A percentile compares a stretch with the other conserved stretches of the same genome.
Evolutionary conservation across 768 basidiomycete genomes (phyloP).

Genomic region (Lanmaoa pseudosensibilis): DNA sequence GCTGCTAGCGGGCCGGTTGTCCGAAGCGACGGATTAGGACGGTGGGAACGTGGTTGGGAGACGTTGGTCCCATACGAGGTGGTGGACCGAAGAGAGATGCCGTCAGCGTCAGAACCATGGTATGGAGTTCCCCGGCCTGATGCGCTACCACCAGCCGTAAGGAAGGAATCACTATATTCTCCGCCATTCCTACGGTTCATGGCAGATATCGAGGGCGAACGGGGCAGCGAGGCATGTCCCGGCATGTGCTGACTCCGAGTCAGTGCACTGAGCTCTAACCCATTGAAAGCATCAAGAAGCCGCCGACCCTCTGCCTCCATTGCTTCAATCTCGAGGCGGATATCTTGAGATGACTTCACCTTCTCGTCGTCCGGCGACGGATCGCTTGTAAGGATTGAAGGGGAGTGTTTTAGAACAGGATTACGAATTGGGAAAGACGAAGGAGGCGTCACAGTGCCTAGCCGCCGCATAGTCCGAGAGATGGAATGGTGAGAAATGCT

Average conservation of each 20-base stretch:
- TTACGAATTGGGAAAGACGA: conserved; percentile 47
- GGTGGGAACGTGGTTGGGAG: conserved; percentile 48
- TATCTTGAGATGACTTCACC: conserved; percentile 58
- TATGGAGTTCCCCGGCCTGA: conserved; percentile 34
- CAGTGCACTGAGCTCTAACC: conserved; percentile 69
- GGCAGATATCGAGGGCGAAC: conserved; percentile 30
- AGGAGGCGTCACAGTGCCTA: conserved; percentile 49
- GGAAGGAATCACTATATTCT: conserved; percentile 28
- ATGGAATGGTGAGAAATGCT: conserved; percentile 41
- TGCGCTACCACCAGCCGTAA: conserved; percentile 22
- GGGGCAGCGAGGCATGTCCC: conserved; percentile 25
- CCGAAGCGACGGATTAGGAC: conserved; percentile 39
- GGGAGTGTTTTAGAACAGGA: conserved; percentile 40
- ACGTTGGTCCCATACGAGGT: conserved; percentile 51
- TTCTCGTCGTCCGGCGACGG: conserved; percentile 54
- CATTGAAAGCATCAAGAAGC: conserved; percentile 77
- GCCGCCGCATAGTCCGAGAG: conserved; percentile 45
- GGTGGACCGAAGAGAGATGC: conserved; percentile 52
- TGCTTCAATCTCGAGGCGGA: conserved; percentile 62
- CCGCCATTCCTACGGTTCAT: conserved; percentile 27
- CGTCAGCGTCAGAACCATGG: conserved; percentile 45
- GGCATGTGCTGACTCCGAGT: conserved; percentile 37
- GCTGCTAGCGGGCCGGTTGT: conserved; percentile 32
- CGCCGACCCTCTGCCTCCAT: conserved; percentile 72
- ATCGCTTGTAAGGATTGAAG: conserved; percentile 30